Evolutionary conservation across 192 early-diverging fungal genomes (phyloP), one percentile per base, ranked within the genome.

Genomic region (Rhizoclosmatium globosum): DNA sequence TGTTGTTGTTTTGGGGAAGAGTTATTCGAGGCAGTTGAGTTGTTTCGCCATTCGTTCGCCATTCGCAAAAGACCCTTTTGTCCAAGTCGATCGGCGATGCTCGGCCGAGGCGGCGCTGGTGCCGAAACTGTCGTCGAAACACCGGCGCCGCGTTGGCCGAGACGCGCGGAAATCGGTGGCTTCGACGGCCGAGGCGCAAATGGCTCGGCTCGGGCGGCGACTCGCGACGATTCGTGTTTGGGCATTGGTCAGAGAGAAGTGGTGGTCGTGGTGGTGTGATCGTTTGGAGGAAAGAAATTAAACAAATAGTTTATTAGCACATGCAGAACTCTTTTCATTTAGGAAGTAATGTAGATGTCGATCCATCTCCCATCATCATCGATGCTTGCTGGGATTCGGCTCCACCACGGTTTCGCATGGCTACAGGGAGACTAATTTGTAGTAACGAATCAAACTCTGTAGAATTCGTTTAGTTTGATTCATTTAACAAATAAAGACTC

Each of bases 361-460:
- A 7, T 53, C 9, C 50, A 17, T 53, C 50, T 7, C 17, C 50
- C 9, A 53, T 53, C 50, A 17, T 53, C 50, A 53, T 17, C 50
- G 50, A 53, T 17, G 17, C 50, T 13, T 17, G 50, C 50, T 17
- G 50, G 9, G 9, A 53, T 53, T 7, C 50, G 6, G 50, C 50
- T 53, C 50, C 17, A 17, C 50, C 17, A 17, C 17, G 50, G 9
- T 53, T 7, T 17, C 62, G 62, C 23, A 64, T 13, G 31, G 41
- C 11, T 23, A 3, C 62, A 11, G 75, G 75, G 23, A 77, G 48
- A 46, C 57, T 65, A 17, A 77, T 77, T 47, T 77, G 75, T 11
- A 77, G 47, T 46, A 77, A 47, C 44, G 75, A 77, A 7, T 77
- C 61, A 48, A 77, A 65, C 21, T 61, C 70, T 69, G 68, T 44